Conservation (phyloP, 768 basidiomycete species). For the Amanita jacksonii region DNA sequence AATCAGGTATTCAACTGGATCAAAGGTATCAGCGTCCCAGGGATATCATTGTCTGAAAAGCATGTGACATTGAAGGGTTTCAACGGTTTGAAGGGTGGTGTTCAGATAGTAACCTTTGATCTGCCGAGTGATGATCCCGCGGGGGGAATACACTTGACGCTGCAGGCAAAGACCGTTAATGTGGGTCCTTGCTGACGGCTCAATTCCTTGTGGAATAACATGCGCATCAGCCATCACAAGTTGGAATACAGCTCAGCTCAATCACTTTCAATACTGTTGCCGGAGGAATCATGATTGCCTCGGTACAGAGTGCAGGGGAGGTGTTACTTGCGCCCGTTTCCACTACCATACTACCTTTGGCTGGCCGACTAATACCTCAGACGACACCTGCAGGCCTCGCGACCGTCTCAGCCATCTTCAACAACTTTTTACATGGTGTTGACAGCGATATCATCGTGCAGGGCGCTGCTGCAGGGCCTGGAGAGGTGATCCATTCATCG, state of each 20-base stretch:
- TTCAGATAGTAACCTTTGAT: constrained; percentile 58
- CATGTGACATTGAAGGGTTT: constrained; percentile 59
- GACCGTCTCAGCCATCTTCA: constrained; percentile 57
- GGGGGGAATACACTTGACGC: constrained; percentile 60
- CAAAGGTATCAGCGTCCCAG: constrained; percentile 47
- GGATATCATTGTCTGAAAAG: constrained; percentile 46
- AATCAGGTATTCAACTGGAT: constrained; percentile 1
- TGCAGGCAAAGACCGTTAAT: constrained; percentile 50
- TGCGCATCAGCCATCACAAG: constrained; percentile 54
- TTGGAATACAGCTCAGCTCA: constrained; percentile 54
- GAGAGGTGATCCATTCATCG: constrained; percentile 29
- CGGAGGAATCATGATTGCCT: constrained; percentile 45
- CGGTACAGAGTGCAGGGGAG: constrained; percentile 37
- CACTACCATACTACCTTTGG: constrained; percentile 42
- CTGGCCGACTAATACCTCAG: constrained; percentile 60
- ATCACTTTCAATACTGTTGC: constrained; percentile 55
- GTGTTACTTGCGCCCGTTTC: constrained; percentile 48
- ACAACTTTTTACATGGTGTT: constrained; percentile 59
- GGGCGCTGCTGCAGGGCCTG: constrained; percentile 48
- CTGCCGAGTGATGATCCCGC: constrained; percentile 60
- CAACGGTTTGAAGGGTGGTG: constrained; percentile 54
- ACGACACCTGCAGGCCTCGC: constrained; percentile 39
- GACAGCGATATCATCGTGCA: constrained; percentile 50
- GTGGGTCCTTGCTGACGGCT: constrained; percentile 25
- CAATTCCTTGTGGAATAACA: not conserved